These are phyloP conservation scores for Blastobotrys attinorum DNA, from an alignment of 805 yeast species.

Conservation along the genomic window DNA sequence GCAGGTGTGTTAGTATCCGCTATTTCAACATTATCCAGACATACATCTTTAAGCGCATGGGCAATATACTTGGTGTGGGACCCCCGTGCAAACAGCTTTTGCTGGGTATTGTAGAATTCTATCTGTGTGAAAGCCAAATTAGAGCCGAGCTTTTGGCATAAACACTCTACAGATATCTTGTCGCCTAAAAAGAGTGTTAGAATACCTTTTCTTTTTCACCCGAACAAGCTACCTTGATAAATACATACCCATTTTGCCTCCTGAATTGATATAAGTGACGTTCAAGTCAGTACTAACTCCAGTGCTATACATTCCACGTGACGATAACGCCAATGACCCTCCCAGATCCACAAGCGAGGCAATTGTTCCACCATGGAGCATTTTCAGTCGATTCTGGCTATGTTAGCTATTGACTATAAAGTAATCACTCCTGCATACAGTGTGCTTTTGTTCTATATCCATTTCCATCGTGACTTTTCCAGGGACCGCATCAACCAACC, in stretches of 20 bases:
- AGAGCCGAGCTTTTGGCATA: slow-evolving; percentile 31
- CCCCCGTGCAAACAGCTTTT: slow-evolving; percentile 33
- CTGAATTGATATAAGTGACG: slow-evolving; percentile 32
- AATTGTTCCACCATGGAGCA: slow-evolving; percentile 36
- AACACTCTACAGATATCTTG: slow-evolving; percentile 19
- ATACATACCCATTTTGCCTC: slow-evolving; percentile 28
- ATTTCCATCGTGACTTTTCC: slow-evolving; percentile 29
- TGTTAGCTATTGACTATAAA: background rate
- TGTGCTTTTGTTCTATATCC: slow-evolving; percentile 28
- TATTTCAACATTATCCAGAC: slow-evolving; percentile 13
- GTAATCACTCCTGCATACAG: slow-evolving; percentile 17
- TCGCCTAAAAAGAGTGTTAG: no score
- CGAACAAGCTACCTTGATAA: slow-evolving; percentile 6
- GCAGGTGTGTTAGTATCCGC: background rate
- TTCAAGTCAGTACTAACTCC: slow-evolving; percentile 38
- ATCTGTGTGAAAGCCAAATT: slow-evolving; percentile 35
- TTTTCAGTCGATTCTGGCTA: slow-evolving; percentile 34
- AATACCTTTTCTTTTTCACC: no score
- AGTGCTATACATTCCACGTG: slow-evolving; percentile 34
- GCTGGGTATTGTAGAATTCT: slow-evolving; percentile 24
- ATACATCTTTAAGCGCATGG: slow-evolving; percentile 30
- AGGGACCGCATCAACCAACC: slow-evolving; percentile 24
- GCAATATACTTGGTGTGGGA: slow-evolving; percentile 36
- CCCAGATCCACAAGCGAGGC: slow-evolving; percentile 36
- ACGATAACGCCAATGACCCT: slow-evolving; percentile 37